phyloP scores from a whole-genome alignment of 768 basidiomycete species.

The Mycena kentingensis region DNA sequence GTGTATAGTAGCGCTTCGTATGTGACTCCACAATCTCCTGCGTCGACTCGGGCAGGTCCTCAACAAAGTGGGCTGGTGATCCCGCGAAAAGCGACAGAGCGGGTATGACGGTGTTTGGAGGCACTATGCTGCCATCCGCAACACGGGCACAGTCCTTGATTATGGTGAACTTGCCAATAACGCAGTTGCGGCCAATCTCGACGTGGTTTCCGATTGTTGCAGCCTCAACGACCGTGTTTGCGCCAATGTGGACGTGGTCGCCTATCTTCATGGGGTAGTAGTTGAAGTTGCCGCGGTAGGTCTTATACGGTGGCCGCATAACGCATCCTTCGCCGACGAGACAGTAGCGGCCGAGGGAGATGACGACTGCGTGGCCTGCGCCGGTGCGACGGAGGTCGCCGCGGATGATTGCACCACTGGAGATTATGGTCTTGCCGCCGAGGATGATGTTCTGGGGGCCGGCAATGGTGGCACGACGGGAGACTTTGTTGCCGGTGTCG shows the following conservation, averaged over 20 bases:
- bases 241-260: slow-evolving; percentile 92
- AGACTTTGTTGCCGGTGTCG: slow-evolving; percentile 96
- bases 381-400: slow-evolving; percentile 91
- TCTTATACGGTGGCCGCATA: slow-evolving; percentile 88
- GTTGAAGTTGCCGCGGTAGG: slow-evolving; percentile 88
- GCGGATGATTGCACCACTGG: slow-evolving; percentile 85
- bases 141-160: slow-evolving; percentile 95
- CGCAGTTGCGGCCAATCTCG: slow-evolving; percentile 92
- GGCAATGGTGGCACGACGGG: slow-evolving; percentile 84
- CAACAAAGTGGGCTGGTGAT: slow-evolving; percentile 82
- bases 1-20: slow-evolving; percentile 83
- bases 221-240: slow-evolving; percentile 88
- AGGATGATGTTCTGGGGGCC: slow-evolving; percentile 97
- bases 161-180: slow-evolving; percentile 95
- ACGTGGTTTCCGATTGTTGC: slow-evolving; percentile 93
- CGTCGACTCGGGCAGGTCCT: slow-evolving; percentile 90
- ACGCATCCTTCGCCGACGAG: slow-evolving; percentile 87
- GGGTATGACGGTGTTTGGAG: slow-evolving; percentile 91
- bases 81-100: slow-evolving; percentile 84
- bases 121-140: slow-evolving; percentile 85
- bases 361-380: slow-evolving; percentile 90
- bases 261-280: slow-evolving; percentile 98
- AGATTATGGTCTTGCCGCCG: slow-evolving; percentile 95
- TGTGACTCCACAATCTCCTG: slow-evolving; percentile 87
- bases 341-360: slow-evolving; percentile 92